Conservation (phyloP, 495 filamentous ascomycete species). For the Lasiosphaeriaceae sp. region DNA sequence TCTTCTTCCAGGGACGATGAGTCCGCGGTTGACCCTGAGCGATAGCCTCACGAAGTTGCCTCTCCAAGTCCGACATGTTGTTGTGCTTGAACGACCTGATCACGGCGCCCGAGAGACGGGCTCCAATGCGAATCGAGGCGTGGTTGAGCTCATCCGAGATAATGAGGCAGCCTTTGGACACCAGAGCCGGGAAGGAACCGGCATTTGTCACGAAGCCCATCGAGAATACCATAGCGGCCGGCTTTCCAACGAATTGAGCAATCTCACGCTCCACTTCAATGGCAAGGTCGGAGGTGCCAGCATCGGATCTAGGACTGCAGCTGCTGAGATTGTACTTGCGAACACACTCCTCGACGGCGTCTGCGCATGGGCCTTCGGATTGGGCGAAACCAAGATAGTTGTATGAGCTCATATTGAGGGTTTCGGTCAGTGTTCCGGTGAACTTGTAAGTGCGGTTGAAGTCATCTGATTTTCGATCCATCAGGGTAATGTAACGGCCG, state of each 20-base stretch:
- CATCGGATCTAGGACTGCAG: slow-evolving; percentile 75
- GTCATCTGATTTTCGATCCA: slow-evolving; percentile 83
- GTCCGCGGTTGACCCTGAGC: slow-evolving; percentile 95
- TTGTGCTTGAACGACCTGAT: slow-evolving; percentile 98
- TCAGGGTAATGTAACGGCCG: slow-evolving; percentile 84
- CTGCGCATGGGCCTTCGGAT: slow-evolving; percentile 94
- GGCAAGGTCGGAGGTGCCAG: slow-evolving; percentile 83
- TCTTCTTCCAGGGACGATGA: slow-evolving; percentile 98
- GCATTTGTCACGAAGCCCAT: slow-evolving; percentile 98
- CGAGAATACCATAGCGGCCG: slow-evolving; percentile 91
- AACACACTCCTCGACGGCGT: slow-evolving; percentile 81
- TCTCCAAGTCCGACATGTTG: slow-evolving; percentile 83
- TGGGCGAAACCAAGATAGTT: slow-evolving; percentile 99
- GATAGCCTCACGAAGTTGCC: slow-evolving; percentile 80
- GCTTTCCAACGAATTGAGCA: slow-evolving; percentile 89
- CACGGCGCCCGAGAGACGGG: slow-evolving; percentile 88
- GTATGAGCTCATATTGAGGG: slow-evolving; percentile 97
- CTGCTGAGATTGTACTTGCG: slow-evolving; percentile 78
- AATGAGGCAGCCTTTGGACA: slow-evolving; percentile 86
- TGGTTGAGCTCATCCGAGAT: slow-evolving; percentile 98
- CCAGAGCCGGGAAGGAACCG: slow-evolving; percentile 81
- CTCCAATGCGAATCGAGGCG: slow-evolving; percentile 91
- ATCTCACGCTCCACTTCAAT: slow-evolving; percentile 84
- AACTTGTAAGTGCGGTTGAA: slow-evolving; percentile 84
- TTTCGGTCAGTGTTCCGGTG: slow-evolving; percentile 89